Percentiles rank a stretch among this genome's conserved stretches.
phyloP scores from a whole-genome alignment of 176 grass and related monocot genomes.

The Carex pumila region DNA sequence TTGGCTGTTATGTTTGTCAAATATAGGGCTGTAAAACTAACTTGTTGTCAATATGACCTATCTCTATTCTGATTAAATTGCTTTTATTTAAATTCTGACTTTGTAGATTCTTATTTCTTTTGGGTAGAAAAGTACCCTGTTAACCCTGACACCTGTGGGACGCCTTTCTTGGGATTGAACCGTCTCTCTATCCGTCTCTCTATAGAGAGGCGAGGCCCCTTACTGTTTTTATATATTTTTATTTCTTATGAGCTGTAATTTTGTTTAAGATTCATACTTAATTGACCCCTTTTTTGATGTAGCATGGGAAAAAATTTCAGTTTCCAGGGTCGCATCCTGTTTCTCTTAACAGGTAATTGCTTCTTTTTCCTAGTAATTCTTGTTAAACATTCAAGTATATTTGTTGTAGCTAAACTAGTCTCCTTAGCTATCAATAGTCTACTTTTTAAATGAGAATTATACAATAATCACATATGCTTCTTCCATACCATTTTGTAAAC shows the following conservation, averaged over 20 bases:
- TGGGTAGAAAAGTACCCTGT: not conserved
- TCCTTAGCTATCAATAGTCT: not conserved
- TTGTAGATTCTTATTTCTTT: not conserved
- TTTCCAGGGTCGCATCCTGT: conserved; percentile 99
- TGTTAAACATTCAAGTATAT: not conserved
- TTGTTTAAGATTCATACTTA: not conserved
- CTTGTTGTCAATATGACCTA: not conserved
- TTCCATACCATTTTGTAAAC: not conserved
- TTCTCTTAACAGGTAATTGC: conserved; percentile 82
- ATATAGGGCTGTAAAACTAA: not conserved
- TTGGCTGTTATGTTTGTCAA: not conserved
- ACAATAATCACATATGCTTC: not conserved
- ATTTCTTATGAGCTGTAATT: not conserved
- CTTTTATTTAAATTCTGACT: not conserved
- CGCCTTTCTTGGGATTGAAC: not conserved
- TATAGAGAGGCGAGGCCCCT: not conserved
- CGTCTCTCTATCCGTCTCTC: not conserved
- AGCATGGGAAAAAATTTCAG: conserved; percentile 56
- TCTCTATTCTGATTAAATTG: not conserved
- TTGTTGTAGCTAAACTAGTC: not conserved
- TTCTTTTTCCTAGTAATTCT: not conserved
- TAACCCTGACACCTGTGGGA: not conserved
- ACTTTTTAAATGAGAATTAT: not conserved
- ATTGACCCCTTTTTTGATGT: conserved; percentile 23
- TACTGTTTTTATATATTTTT: not conserved